phyloP scores from a whole-genome alignment of 1,284 basidiomycete species.

The Hymenochaete sp. region DNA sequence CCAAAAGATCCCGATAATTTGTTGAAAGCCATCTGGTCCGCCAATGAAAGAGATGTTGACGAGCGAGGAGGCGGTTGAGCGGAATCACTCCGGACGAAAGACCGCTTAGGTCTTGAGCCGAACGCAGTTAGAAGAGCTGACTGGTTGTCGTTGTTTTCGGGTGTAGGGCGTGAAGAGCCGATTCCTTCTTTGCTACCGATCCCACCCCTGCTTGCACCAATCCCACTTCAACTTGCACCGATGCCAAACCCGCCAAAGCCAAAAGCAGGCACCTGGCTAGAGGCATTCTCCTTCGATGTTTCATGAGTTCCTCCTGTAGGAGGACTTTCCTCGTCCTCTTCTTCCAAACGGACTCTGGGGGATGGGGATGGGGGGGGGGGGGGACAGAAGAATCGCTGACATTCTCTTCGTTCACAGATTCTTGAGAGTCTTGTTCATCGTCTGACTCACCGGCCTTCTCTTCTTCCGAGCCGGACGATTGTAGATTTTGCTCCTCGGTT shows the following conservation, averaged over 20 bases:
- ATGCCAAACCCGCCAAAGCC: no score
- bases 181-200: slow-evolving; percentile 32
- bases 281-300: slow-evolving; percentile 18
- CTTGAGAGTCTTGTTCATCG: slow-evolving; percentile 25
- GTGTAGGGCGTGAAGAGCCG: slow-evolving; percentile 23
- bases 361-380: slow-evolving; percentile 44
- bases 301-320: slow-evolving; percentile 46
- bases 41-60: slow-evolving; percentile 45
- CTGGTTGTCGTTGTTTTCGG: slow-evolving; percentile 17
- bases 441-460: slow-evolving; percentile 25
- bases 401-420: slow-evolving; percentile 37
- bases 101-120: slow-evolving; percentile 38
- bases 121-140: slow-evolving; percentile 37
- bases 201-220: slow-evolving; percentile 26
- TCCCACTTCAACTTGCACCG: slow-evolving; percentile 17
- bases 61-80: slow-evolving; percentile 37
- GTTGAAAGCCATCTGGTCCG: slow-evolving; percentile 71
- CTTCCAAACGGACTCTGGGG: slow-evolving; percentile 39
- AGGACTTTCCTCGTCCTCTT: slow-evolving; percentile 33
- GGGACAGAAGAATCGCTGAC: background rate
- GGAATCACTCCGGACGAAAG: slow-evolving; percentile 46
- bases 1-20: slow-evolving; percentile 74
- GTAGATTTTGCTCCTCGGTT: slow-evolving; percentile 34
- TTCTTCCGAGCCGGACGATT: slow-evolving; percentile 26
- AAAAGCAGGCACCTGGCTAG: slow-evolving; percentile 19